Percentiles rank a stretch among this genome's conserved stretches.
These are phyloP conservation scores for Phlegmacium glaucopus DNA, from an alignment of 768 basidiomycete species.

Conservation along the genomic window DNA sequence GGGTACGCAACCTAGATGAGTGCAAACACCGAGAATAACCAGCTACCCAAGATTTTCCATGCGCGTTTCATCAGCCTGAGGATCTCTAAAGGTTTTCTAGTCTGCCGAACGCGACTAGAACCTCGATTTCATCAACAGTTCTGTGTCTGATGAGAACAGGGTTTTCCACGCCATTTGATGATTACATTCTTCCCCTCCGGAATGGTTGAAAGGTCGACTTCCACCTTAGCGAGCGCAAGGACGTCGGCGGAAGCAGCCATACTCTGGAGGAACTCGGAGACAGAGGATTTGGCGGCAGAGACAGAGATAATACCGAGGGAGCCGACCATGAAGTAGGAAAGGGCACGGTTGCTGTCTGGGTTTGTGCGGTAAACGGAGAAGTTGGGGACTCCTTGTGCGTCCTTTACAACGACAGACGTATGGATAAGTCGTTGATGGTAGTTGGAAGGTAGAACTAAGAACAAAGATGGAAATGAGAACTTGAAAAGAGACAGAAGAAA, in stretches of 20 bases:
- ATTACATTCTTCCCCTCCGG: constrained; percentile 98
- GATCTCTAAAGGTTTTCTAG: constrained; percentile 89
- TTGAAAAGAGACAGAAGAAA: background rate
- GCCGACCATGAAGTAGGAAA: constrained; percentile 90
- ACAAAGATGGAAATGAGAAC: constrained; percentile 9
- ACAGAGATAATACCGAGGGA: constrained; percentile 92
- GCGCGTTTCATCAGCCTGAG: constrained; percentile 84
- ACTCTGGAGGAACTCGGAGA: constrained; percentile 91
- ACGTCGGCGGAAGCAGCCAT: constrained; percentile 99
- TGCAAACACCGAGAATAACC: constrained; percentile 91
- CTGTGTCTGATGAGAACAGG: constrained; percentile 98
- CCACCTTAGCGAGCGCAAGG: constrained; percentile 95
- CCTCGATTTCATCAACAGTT: constrained; percentile 86
- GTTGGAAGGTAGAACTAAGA: constrained; percentile 49
- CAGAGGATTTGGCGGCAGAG: constrained; percentile 89
- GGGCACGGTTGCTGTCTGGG: constrained; percentile 62
- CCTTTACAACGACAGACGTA: constrained; percentile 64
- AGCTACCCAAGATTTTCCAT: constrained; percentile 96
- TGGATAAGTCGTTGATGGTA: constrained; percentile 73
- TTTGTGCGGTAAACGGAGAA: constrained; percentile 78
- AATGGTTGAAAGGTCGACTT: constrained; percentile 84
- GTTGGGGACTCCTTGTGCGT: constrained; percentile 85
- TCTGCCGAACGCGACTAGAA: constrained; percentile 82
- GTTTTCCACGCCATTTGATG: constrained; percentile 99
- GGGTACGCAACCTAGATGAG: constrained; percentile 97